Evolutionary conservation across 177 flowering plant species (phyloP), one percentile per base, ranked within the genome.

Genomic region (Telopea speciosissima): DNA sequence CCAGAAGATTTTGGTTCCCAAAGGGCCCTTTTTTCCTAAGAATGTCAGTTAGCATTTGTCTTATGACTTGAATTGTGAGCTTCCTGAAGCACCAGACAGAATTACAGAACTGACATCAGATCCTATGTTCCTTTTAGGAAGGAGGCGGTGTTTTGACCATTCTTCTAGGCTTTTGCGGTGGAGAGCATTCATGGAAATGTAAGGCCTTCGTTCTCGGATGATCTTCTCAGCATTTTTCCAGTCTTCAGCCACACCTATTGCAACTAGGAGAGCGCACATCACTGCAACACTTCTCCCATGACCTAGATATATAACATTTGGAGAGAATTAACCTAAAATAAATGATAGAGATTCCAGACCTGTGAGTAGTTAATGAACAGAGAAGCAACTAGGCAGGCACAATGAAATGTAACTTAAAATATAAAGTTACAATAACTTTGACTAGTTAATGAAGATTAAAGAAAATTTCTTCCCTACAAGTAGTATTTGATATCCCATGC

Each of bases 271-370:
- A 2, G 98, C 97, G 77, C 97, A 90, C 79, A 72, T 80, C 66
- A 94, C 95, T 44, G 92, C 83, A 70, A 94, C 97, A 77, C 98
- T 94, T 85, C 98, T 85, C 56, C 98, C 97, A 83, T 92, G 97
- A 72, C 97, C 97, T 92, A 28, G n/a, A n/a, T n/a, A n/a, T 10
- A 79, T 28, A 70, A 65, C 26, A 58, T 58, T n/a, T 36, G 7
- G 16, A 62, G 3, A 52, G 4, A 22, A 17, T 22, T 52, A 36
- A 24, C n/a, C 24, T 8, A 8, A 28, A n/a, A 22, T 21, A 44
- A 23, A 66, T 66, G 59, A 36, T 3, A 36, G 40, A 36, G 40
- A 36, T 36, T 36, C 40, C 40, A 66, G 44, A 21, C 54, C 54
- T 49, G 19, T 49, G 3, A 49, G 19, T 36, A 8, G 40, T 36